A percentile compares a stretch with the other conserved stretches of the same genome.
Conservation (phyloP, 192 early-diverging fungal species). For the Geranomyces variabilis region DNA sequence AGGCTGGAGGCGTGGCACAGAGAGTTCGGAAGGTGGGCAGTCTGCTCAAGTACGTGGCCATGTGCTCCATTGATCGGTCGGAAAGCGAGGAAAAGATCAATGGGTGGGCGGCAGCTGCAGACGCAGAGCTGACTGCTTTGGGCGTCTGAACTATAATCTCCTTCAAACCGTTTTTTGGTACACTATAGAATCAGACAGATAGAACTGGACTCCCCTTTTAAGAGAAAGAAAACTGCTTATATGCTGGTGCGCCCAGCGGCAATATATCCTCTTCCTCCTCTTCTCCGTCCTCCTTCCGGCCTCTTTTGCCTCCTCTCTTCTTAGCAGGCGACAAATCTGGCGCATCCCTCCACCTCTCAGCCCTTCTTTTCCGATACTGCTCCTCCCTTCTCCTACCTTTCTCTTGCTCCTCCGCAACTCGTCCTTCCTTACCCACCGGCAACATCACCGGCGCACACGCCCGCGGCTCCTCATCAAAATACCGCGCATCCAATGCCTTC, state of each 20-base stretch:
- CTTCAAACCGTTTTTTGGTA: no score
- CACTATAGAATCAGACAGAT: no score
- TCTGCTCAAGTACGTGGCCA: no score
- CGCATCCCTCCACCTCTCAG: not conserved
- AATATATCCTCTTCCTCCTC: constrained; percentile 30
- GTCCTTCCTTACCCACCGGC: constrained; percentile 61
- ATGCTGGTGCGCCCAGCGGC: constrained; percentile 36
- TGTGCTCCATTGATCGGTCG: no score
- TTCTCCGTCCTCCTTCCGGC: not conserved
- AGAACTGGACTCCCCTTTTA: not conserved
- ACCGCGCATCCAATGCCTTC: constrained; percentile 56
- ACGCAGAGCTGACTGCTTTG: no score
- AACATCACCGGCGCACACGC: constrained; percentile 45
- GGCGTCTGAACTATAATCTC: no score
- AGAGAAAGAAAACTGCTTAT: constrained; percentile 25
- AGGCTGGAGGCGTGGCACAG: no score
- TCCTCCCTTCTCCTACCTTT: not conserved
- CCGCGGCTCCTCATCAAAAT: not conserved
- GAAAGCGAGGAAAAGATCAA: no score
- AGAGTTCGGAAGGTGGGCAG: no score
- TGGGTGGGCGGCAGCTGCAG: no score
- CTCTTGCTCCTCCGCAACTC: constrained; percentile 38
- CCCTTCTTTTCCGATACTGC: not conserved
- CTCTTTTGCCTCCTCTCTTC: not conserved
- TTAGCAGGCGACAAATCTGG: not conserved